These are phyloP conservation scores for Juglanconis sp. DNA, from an alignment of 2,329 filamentous ascomycete genomes.

Conservation along the genomic window DNA sequence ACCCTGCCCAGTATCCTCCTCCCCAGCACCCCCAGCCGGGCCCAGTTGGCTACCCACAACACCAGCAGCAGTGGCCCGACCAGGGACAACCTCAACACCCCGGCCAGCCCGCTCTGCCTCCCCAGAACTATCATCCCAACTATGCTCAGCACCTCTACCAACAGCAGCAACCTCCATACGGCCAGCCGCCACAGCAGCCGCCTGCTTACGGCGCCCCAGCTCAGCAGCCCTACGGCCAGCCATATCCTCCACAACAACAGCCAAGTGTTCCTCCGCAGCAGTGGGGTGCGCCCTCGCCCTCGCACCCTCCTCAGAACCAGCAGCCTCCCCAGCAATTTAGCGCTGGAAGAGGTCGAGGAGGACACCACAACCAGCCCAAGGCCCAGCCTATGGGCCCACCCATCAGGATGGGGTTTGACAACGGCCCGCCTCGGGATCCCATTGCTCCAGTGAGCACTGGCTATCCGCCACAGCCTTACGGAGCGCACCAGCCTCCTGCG, in stretches of 20 bases:
- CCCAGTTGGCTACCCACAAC: conserved; percentile 35
- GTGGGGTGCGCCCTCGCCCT: conserved; percentile 35
- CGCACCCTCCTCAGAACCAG: conserved; percentile 28
- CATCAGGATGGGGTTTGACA: conserved; percentile 53
- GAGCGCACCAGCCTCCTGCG: conserved; percentile 23
- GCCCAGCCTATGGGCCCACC: conserved; percentile 49
- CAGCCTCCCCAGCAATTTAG: conserved; percentile 32
- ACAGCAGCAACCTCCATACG: conserved; percentile 34
- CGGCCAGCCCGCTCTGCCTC: conserved; percentile 45
- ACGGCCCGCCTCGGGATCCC: conserved; percentile 33
- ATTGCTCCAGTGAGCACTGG: conserved; percentile 45
- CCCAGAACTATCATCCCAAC: conserved; percentile 57
- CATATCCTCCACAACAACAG: conserved; percentile 30
- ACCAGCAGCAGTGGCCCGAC: conserved; percentile 40
- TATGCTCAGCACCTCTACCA: conserved; percentile 55
- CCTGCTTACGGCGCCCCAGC: conserved; percentile 26
- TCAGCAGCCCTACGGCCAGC: conserved; percentile 30
- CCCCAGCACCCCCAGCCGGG: conserved; percentile 34
- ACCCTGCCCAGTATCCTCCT: conserved; percentile 25
- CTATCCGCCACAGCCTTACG: conserved; percentile 35
- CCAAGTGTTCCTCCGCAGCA: conserved; percentile 36
- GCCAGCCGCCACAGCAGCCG: conserved; percentile 34
- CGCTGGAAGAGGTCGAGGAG: conserved; percentile 42
- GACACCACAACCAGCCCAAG: conserved; percentile 35
- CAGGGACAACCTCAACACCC: conserved; percentile 32